Evolutionary conservation across 805 yeast genomes (phyloP), one percentile per base, ranked within the genome.

Genomic region (Wickerhamomyces tratensis): DNA sequence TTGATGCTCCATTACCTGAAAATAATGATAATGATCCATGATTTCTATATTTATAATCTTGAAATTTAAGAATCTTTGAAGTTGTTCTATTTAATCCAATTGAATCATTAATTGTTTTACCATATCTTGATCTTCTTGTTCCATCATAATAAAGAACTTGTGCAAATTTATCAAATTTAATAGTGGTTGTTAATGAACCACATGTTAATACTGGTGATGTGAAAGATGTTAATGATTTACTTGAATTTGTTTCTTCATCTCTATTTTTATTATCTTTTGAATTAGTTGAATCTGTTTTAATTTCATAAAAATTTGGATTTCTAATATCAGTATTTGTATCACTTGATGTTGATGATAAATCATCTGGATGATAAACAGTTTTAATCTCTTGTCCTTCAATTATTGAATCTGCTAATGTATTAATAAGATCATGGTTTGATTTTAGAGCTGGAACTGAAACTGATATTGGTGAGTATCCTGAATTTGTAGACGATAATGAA

Each of bases 131-230:
- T 37, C 49, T 46, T 31, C 45, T 50, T 2, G 58, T 43, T 9
- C 56, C 53, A 40, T 54, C 55, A 44, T 58, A 58, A n/a, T 57
- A 46, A 14, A 58, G 39, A 8, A 58, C 41, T 20, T 50, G 47
- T 2, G 63, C 57, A 46, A 51, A 51, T 26, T 48, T 48, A 37
- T 57, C 56, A 47, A 62, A 54, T 44, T 55, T 53, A 37, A 59
- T 49, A 2, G 49, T 42, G 5, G 51, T 39, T 14, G 11, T 25
- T 5, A 13, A 11, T 31, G 34, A 12, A 31, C 7, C n/a, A 11
- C 13, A 6, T 31, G 34, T 11, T 2, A 9, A 9, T 12, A 5
- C 34, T 31, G 13, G 13, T 6, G n/a, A 8, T 3, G 34, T 7
- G 6, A 6, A 8, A 6, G 34, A 8, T 31, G 34, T 6, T 31